Evolutionary conservation across 176 grass and related monocot species (phyloP), one percentile per base, ranked within the genome.

Genomic region (Raddia guianensis): DNA sequence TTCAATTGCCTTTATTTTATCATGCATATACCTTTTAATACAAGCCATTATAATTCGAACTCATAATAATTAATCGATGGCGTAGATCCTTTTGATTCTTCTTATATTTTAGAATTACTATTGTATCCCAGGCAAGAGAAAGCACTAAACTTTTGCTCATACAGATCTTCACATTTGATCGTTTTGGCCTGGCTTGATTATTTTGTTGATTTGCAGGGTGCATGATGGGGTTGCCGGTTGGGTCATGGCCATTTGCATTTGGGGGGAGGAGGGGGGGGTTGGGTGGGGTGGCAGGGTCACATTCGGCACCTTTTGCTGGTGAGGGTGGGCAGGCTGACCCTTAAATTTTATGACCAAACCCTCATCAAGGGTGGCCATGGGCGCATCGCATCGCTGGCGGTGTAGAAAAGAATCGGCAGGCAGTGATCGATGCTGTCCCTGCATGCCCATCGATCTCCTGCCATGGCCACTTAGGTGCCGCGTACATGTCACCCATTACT

Each of bases 401-500:
- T 14, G 58, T 40, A 67, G 15, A 59, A 42, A 49, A 45, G 67
- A 59, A 71, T 40, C 37, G 37, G 47, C 9, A 21, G 19, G 57
- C 6, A 27, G 0, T 1, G 27, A 27, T 27, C 27, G 27, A 70
- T 63, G 14, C 3, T 75, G 77, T 75, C 78, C 77, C 76, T 27
- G 27, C 27, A 27, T 27, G 27, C 27, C 27, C 27, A 27, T 27
- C 27, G 27, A 27, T 27, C 27, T 27, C 27, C 27, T 60, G 58
- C 54, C 55, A 7, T 66, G 7, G 49, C 19, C 49, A 48, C 16
- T 72, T 82, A 40, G 65, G 72, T 77, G 33, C 12, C 35, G 67
- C 50, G 12, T 68, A 12, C 84, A 61, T 81, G 82, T 77, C 78
- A 19, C 64, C 16, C 82, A 62, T 70, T 9, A 82, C 37, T 77